Base-by-base conservation (phyloP, 345 rosid species). In the Lagerstroemia speciosa region DNA sequence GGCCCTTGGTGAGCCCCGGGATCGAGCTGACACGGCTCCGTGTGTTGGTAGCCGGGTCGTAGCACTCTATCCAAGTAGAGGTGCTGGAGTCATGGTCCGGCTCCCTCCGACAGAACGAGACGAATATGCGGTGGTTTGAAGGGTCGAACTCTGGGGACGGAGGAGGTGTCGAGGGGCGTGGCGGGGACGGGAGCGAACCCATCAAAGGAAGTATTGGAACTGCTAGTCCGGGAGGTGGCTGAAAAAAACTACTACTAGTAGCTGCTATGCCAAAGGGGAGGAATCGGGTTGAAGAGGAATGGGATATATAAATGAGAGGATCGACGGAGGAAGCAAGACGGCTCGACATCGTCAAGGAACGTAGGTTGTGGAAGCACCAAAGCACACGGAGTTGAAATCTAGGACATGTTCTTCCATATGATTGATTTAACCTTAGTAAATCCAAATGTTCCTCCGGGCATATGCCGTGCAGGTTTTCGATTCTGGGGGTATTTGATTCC, bases 21-120 rank as follows among this genome's bases (percentile, higher is more conserved):
- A 83, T 77, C 3, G 60, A 5, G 68, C 80, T 64, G 2, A 81
- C 80, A 26, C 81, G 73, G 40, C 67, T 74, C 89, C 86, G 83
- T 2, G 76, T 62, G 43, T 85, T 79, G 71, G 32, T 33, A 2
- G 72, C 64, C 0, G 85, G 88, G 30, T 81, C 46, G 64, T 78
- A 85, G 50, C 81, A 52, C 8, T 81, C 87, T 12, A 87, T 78
- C 83, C 83, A 78, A 41, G 50, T 71, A 20, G 83, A 82, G 11
- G 81, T 65, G 31, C 62, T 0, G 16, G 64, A 36, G 9, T 66
- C 32, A 27, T 70, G 46, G 7, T 64, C 33, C 6, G 69, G 73
- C 26, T 78, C 81, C 16, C 66, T 74, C 0, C 40, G 69, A 65
- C 84, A 80, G 66, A 85, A 82, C 3, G 81, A 77, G 17, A 72